phyloP scores from a whole-genome alignment of 2,329 filamentous ascomycete genomes.

The Aspergillus hiratsukae region DNA sequence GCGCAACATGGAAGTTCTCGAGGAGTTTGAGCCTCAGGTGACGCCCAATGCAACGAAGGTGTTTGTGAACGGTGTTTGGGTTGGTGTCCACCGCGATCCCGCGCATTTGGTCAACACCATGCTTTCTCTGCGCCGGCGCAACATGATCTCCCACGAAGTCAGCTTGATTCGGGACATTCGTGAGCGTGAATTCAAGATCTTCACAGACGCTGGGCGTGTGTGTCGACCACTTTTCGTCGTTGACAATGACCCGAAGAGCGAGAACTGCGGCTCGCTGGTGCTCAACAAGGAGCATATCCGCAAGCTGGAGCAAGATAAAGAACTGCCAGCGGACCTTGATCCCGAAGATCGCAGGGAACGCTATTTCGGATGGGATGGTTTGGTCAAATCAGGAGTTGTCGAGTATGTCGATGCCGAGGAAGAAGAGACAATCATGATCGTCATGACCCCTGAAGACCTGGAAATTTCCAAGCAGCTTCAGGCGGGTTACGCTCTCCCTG shows the following conservation, averaged over 20 bases:
- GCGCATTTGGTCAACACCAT: slow-evolving; percentile 78
- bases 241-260: slow-evolving; percentile 73
- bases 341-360: slow-evolving; percentile 54
- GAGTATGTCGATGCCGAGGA: slow-evolving; percentile 98
- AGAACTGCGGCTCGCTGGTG: slow-evolving; percentile 71
- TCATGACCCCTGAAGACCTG: slow-evolving; percentile 95
- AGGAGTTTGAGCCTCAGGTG: slow-evolving; percentile 83
- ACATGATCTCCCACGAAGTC: slow-evolving; percentile 84
- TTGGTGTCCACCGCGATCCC: slow-evolving; percentile 88
- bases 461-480: slow-evolving; percentile 71
- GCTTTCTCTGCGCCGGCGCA: slow-evolving; percentile 70
- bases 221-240: slow-evolving; percentile 92
- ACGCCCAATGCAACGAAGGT: slow-evolving; percentile 95
- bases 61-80: slow-evolving; percentile 97
- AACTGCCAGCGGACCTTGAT: slow-evolving; percentile 57
- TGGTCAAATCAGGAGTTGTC: slow-evolving; percentile 79
- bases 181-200: slow-evolving; percentile 97
- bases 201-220: slow-evolving; percentile 92
- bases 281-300: slow-evolving; percentile 80
- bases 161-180: slow-evolving; percentile 94
- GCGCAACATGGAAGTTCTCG: slow-evolving; percentile 90
- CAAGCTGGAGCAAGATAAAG: slow-evolving; percentile 68
- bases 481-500: slow-evolving; percentile 56
- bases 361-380: slow-evolving; percentile 82
- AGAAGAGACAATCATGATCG: slow-evolving; percentile 98